Percentiles rank a stretch among this genome's conserved stretches.
Evolutionary conservation across 345 rosid genomes (phyloP).

Genomic region (Brassica rapa): DNA sequence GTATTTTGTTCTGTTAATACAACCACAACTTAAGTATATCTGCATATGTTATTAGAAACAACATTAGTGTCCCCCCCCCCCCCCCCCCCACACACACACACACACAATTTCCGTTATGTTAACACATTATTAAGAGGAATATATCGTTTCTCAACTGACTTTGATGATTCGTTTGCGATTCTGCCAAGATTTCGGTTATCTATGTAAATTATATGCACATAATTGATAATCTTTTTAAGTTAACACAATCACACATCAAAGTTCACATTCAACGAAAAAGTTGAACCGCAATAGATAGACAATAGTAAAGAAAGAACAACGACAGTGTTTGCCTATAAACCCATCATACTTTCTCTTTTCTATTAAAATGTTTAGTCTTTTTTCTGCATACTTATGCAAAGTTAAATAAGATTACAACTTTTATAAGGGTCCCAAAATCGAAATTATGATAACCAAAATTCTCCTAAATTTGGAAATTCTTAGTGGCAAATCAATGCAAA

Average conservation of each 20-base stretch:
- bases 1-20: not conserved
- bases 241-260: constrained; percentile 9
- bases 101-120: not conserved
- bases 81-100: not conserved
- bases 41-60: not conserved
- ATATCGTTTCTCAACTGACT: not conserved
- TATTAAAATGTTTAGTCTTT: constrained; percentile 25
- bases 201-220: not conserved
- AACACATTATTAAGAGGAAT: not conserved
- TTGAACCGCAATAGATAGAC: constrained; percentile 21
- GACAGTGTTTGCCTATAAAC: constrained; percentile 35
- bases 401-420: not conserved
- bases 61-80: not conserved
- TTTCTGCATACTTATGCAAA: constrained; percentile 31
- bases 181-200: not conserved
- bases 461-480: constrained; percentile 15
- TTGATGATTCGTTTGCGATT: not conserved
- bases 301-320: constrained; percentile 19
- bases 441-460: not conserved
- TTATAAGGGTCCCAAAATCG: not conserved
- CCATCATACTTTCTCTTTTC: constrained; percentile 21
- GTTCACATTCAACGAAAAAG: constrained; percentile 18
- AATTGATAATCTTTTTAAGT: not conserved
- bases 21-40: not conserved
- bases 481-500: constrained; percentile 23